Conservation (phyloP, 345 rosid species). For the Nephelium lappaceum region DNA sequence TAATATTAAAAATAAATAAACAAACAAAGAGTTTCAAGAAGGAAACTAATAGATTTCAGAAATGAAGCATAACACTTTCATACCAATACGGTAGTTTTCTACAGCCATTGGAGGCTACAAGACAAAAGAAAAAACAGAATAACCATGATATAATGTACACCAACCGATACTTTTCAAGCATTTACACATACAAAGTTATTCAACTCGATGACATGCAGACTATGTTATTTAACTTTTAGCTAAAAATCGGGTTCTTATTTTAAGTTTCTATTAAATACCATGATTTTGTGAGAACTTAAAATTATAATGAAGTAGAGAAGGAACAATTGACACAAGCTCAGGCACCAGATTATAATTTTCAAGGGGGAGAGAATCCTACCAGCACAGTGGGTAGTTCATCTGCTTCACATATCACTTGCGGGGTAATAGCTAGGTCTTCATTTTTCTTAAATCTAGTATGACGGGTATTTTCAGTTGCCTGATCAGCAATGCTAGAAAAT, state of each 20-base stretch:
- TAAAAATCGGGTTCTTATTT: slow-evolving; percentile 8
- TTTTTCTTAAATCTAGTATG: slow-evolving; percentile 11
- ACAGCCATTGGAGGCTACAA: neutral
- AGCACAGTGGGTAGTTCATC: slow-evolving; percentile 17
- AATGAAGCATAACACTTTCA: neutral
- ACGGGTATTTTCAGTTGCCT: neutral
- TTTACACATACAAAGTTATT: slow-evolving; percentile 2
- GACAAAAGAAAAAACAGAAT: neutral
- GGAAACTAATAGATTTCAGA: neutral
- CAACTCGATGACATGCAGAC: neutral
- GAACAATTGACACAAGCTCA: neutral
- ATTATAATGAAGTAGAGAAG: slow-evolving; percentile 5
- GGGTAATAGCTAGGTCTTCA: slow-evolving; percentile 12
- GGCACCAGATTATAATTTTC: neutral
- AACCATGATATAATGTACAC: neutral
- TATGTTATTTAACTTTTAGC: neutral
- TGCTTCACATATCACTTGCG: slow-evolving; percentile 16
- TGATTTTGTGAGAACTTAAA: slow-evolving; percentile 20
- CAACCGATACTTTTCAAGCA: neutral
- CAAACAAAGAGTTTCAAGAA: neutral
- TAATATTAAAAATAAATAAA: neutral
- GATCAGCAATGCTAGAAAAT: slow-evolving; percentile 15
- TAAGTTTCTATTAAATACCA: slow-evolving; percentile 2
- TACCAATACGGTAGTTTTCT: neutral
- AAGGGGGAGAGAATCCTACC: slow-evolving; percentile 28